Conservation (phyloP, 106 monocot genomes). For the Phalaenopsis equestris region DNA sequence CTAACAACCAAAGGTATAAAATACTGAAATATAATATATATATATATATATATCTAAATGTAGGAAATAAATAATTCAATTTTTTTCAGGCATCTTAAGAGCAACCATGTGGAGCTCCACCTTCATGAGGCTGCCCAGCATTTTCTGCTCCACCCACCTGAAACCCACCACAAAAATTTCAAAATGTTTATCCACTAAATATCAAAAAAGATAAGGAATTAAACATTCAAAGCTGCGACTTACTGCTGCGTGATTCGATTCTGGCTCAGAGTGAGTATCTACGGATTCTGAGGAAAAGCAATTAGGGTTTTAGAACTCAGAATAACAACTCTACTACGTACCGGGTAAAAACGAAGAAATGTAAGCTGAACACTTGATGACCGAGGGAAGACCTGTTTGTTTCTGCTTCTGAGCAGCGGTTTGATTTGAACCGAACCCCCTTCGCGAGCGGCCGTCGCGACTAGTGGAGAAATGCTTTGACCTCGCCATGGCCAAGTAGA, state of each 20-base stretch:
- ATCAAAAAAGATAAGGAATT: background rate
- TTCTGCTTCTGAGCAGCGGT: background rate
- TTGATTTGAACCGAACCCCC: background rate
- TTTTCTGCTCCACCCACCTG: background rate
- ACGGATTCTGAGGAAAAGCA: background rate
- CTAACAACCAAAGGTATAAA: background rate
- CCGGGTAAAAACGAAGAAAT: background rate
- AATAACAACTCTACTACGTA: background rate
- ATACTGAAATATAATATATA: background rate
- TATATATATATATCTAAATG: background rate
- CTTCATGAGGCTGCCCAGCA: background rate
- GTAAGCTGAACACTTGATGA: background rate
- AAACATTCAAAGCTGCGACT: background rate
- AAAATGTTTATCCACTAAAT: background rate
- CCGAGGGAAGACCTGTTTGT: background rate
- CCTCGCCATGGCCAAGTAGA: slow-evolving; percentile 6
- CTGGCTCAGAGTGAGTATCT: background rate
- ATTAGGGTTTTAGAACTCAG: background rate
- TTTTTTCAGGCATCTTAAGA: background rate
- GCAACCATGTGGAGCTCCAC: background rate
- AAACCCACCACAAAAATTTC: background rate
- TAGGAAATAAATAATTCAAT: background rate
- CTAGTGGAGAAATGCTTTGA: background rate
- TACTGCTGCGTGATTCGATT: background rate
- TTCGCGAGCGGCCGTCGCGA: background rate